These are phyloP conservation scores for Cryptosporidium meleagridis DNA, from an alignment of 169 alveolate species.

Conservation along the genomic window DNA sequence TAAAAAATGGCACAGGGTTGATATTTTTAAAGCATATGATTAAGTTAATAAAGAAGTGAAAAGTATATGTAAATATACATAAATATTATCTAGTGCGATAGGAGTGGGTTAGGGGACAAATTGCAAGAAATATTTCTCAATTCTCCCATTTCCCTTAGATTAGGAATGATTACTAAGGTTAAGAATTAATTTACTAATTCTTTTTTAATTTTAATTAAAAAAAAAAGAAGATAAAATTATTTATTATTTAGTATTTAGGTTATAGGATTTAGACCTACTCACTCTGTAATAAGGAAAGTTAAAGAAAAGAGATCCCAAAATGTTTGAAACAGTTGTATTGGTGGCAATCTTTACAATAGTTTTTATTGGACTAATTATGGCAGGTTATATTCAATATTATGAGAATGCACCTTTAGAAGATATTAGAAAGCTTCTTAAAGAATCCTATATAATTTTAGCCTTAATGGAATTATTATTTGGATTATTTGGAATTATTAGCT, in stretches of 20 bases:
- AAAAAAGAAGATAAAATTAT: not conserved
- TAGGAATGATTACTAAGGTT: not conserved
- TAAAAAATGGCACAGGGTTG: not conserved
- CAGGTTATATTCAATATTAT: slow-evolving; percentile 46
- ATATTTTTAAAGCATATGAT: not conserved
- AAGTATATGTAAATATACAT: not conserved
- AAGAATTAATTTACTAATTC: not conserved
- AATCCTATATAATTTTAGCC: slow-evolving; percentile 7
- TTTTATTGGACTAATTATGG: not conserved
- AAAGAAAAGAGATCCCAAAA: not conserved
- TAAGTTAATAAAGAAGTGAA: not conserved
- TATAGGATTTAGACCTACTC: not conserved
- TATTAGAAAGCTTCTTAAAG: slow-evolving; percentile 40
- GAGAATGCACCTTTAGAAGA: slow-evolving; percentile 56
- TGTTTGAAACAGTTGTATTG: slow-evolving; percentile 28
- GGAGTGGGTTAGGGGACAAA: not conserved
- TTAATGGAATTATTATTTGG: slow-evolving; percentile 33
- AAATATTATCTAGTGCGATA: not conserved
- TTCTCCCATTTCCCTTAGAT: not conserved
- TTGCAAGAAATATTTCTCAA: not conserved
- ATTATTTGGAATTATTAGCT: slow-evolving; percentile 29
- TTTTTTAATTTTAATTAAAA: not conserved
- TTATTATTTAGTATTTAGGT: slow-evolving; percentile 10
- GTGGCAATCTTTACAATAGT: slow-evolving; percentile 27
- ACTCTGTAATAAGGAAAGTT: not conserved